These are phyloP conservation scores for Raphanus sativus DNA, from an alignment of 345 rosid species.

Conservation along the genomic window DNA sequence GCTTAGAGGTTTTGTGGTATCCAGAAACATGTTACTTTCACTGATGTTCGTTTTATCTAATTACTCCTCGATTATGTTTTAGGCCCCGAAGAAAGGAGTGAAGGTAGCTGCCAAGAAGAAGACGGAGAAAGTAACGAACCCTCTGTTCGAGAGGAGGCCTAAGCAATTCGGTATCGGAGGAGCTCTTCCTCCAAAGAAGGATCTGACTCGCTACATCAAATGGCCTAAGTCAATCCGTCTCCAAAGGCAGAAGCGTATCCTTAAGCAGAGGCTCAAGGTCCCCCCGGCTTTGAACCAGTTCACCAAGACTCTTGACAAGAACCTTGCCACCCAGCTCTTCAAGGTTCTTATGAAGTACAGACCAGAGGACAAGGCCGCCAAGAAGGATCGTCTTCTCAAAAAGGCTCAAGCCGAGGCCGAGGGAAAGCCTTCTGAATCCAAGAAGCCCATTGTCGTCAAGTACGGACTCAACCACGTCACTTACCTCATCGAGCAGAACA, in stretches of 20 bases:
- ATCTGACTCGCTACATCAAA: conserved; percentile 66
- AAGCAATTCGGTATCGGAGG: conserved; percentile 91
- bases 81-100: conserved; percentile 60
- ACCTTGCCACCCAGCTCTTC: conserved; percentile 60
- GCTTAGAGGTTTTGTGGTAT: no score
- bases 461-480: conserved; percentile 77
- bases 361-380: conserved; percentile 72
- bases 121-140: conserved; percentile 66
- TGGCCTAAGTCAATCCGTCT: conserved; percentile 71
- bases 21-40: no score
- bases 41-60: neutral
- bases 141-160: conserved; percentile 75
- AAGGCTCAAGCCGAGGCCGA: conserved; percentile 73
- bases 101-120: conserved; percentile 57
- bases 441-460: conserved; percentile 72
- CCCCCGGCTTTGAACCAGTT: conserved; percentile 87
- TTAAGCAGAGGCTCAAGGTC: conserved; percentile 83
- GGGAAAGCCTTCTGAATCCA: conserved; percentile 59
- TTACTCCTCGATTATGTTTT: neutral
- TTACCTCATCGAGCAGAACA: conserved; percentile 78
- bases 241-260: conserved; percentile 79
- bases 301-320: conserved; percentile 91
- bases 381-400: conserved; percentile 63
- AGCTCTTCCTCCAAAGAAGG: conserved; percentile 86
- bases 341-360: conserved; percentile 65